Conservation (phyloP, 805 yeast species). For the Candida nonsorbophila region DNA sequence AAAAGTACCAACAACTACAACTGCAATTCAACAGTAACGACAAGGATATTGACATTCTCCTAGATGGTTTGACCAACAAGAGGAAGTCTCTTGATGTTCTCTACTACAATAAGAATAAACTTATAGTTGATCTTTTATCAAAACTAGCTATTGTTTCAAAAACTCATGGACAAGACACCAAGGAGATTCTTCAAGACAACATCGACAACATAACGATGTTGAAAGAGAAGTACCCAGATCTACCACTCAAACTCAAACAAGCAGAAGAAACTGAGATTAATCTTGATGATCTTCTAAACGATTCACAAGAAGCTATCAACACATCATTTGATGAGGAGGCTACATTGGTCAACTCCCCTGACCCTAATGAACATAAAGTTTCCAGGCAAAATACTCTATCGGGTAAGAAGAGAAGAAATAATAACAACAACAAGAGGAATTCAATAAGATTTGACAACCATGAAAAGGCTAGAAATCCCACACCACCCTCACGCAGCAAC, state of each 20-base stretch:
- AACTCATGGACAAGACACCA: conserved; percentile 45
- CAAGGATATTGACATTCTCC: conserved; percentile 43
- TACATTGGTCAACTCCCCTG: conserved; percentile 14
- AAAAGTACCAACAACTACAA: conserved; percentile 29
- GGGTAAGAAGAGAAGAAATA: conserved; percentile 13
- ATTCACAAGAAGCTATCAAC: conserved; percentile 25
- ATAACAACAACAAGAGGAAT: conserved; percentile 28
- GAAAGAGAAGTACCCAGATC: conserved; percentile 31
- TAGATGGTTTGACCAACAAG: conserved; percentile 44
- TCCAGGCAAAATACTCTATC: conserved; percentile 10
- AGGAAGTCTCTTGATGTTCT: conserved; percentile 45
- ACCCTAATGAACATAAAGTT: conserved; percentile 2
- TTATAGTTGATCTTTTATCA: conserved; percentile 37
- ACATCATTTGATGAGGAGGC: conserved; percentile 31
- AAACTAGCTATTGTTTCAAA: conserved; percentile 40
- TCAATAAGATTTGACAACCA: conserved; percentile 19
- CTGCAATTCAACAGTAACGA: conserved; percentile 38
- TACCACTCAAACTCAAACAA: conserved; percentile 21
- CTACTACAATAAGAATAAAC: conserved; percentile 42
- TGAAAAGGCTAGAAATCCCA: conserved; percentile 17
- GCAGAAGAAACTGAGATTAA: conserved; percentile 24
- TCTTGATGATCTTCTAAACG: conserved; percentile 27
- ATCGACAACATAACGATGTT: conserved; percentile 39
- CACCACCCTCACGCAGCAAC: conserved; percentile 19
- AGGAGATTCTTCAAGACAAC: conserved; percentile 40